These are phyloP conservation scores for Chimonanthus salicifolius DNA, from an alignment of 164 flowering plant species.

Conservation along the genomic window DNA sequence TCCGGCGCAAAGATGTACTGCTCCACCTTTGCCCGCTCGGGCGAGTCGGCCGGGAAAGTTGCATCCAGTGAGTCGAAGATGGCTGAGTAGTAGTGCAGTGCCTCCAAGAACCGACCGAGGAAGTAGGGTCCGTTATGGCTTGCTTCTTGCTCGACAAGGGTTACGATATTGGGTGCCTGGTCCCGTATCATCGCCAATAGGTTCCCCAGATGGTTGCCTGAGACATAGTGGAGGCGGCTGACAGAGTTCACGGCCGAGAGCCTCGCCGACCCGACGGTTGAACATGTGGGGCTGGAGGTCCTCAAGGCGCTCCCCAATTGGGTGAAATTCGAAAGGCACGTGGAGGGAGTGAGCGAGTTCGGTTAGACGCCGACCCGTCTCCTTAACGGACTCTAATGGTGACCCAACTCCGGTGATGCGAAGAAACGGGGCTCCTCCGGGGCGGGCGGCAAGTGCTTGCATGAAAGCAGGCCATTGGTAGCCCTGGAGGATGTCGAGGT, in stretches of 20 bases:
- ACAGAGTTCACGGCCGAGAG: constrained; percentile 62
- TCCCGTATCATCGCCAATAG: constrained; percentile 55
- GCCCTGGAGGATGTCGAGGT: constrained; percentile 72
- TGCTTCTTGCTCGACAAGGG: constrained; percentile 69
- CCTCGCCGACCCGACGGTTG: constrained; percentile 63
- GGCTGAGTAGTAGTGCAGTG: constrained; percentile 65
- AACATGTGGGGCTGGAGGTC: constrained; percentile 67
- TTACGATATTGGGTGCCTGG: constrained; percentile 67
- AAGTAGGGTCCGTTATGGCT: constrained; percentile 74
- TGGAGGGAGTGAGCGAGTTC: constrained; percentile 58
- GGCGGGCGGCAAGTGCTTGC: constrained; percentile 70
- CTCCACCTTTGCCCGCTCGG: constrained; percentile 64
- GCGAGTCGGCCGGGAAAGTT: constrained; percentile 53
- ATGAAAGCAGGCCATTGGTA: constrained; percentile 83
- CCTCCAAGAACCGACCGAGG: constrained; percentile 66
- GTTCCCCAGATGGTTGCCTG: constrained; percentile 36
- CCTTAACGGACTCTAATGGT: constrained; percentile 35
- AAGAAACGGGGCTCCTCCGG: constrained; percentile 59
- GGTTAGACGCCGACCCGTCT: constrained; percentile 52
- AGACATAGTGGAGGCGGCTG: constrained; percentile 54
- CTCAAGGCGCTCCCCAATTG: constrained; percentile 53
- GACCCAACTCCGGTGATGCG: constrained; percentile 69
- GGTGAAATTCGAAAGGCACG: constrained; percentile 67
- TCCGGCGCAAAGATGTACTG: constrained; percentile 66
- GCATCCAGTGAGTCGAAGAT: constrained; percentile 72